Evolutionary conservation across 805 yeast species (phyloP), one percentile per base, ranked within the genome.

Genomic region (Nakazawaea sp.): DNA sequence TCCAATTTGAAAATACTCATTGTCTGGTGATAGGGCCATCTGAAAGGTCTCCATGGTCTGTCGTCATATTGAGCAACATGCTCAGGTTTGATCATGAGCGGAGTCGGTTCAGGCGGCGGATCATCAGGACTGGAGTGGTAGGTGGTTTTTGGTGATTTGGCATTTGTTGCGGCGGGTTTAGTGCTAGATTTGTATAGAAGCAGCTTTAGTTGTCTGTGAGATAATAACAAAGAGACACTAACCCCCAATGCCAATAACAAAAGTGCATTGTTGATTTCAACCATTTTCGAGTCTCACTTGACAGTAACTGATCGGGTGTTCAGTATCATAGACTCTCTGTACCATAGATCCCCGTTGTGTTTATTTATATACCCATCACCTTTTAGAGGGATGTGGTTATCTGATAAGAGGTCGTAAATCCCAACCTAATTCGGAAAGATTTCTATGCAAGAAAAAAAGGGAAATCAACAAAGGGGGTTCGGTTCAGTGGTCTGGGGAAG

Each of bases 21-120:
- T 2, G 87, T 81, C 56, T 81, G 88, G 55, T 80, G 86, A 50
- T 81, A 81, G 20, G 88, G 88, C 79, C 83, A 78, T 49, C 88
- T 63, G 59, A 81, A 81, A 7, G 87, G 87, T 58, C 88, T 65
- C 88, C 88, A 81, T 10, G 88, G 87, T 52, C 88, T 64, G 48
- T 78, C 88, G 47, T 81, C 85, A 49, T 78, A 77, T 18, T 67
- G 69, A 44, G 62, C 61, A 9, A 79, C 82, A 46, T 77, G 75
- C 33, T 81, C 86, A 2, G 84, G 83, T 0, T 83, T 78, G 35
- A 81, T 70, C 58, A 62, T 62, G 20, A 79, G 57, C 0, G 86
- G 83, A 0, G 77, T 68, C 16, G 81, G 80, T 28, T 53, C 52
- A 8, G 75, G 73, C 10, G 52, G 47, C 15, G 59, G 60, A 9